Percentiles rank a stretch among this genome's conserved stretches.
Conservation (phyloP, 805 yeast species). For the Kuraishia molischiana region DNA sequence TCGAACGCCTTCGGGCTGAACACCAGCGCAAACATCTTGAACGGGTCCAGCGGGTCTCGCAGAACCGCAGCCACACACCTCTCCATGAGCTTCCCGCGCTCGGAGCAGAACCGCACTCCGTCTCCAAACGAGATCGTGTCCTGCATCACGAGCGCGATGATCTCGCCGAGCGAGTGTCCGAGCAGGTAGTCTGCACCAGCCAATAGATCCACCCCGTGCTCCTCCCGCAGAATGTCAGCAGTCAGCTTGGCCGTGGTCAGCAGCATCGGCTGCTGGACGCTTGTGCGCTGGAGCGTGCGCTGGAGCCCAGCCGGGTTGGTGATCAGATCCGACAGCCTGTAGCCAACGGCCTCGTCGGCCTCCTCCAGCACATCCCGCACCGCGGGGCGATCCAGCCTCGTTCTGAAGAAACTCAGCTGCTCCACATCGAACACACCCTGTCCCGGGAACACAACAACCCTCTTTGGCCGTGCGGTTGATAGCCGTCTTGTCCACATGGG, state of each 20-base stretch:
- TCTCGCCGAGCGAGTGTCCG: slow-evolving; percentile 28
- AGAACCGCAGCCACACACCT: slow-evolving; percentile 8
- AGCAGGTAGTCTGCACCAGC: slow-evolving; percentile 11
- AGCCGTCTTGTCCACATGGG: background rate
- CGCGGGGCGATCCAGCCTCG: slow-evolving; percentile 4
- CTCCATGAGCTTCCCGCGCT: slow-evolving; percentile 24
- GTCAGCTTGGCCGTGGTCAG: slow-evolving; percentile 16
- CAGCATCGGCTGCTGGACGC: slow-evolving; percentile 22
- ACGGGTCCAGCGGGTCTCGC: slow-evolving; percentile 17
- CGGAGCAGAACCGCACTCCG: slow-evolving; percentile 15
- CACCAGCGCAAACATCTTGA: slow-evolving; percentile 23
- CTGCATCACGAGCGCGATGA: slow-evolving; percentile 18
- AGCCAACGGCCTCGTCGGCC: slow-evolving; percentile 10
- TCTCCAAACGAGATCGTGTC: slow-evolving; percentile 13
- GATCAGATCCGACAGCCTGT: slow-evolving; percentile 11
- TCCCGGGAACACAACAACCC: slow-evolving; percentile 17
- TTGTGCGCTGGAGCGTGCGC: slow-evolving; percentile 12
- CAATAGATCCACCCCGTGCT: slow-evolving; percentile 13
- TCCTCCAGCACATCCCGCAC: slow-evolving; percentile 7
- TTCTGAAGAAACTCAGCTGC: slow-evolving; percentile 6
- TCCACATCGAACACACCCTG: slow-evolving; percentile 17
- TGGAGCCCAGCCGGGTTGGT: slow-evolving; percentile 6
- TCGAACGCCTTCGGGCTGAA: slow-evolving; percentile 15
- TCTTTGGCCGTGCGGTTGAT: background rate
- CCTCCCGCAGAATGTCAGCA: slow-evolving; percentile 8